Conservation (phyloP, 2,329 filamentous ascomycete genomes). For the Phaeoacremonium minimum region DNA sequence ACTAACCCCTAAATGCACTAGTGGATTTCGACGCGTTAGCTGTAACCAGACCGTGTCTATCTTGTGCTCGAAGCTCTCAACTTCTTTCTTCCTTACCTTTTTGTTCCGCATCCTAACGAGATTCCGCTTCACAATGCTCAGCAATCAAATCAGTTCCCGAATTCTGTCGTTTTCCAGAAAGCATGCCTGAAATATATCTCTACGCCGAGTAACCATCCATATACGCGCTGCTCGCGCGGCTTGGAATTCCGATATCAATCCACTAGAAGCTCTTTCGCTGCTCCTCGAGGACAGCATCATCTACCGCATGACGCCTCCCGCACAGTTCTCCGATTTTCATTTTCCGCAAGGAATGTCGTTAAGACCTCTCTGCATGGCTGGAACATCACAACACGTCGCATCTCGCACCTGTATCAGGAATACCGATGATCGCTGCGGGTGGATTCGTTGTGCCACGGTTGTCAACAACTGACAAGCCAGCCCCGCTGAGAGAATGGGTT, state of each 20-base stretch:
- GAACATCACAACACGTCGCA: constrained; percentile 47
- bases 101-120: constrained; percentile 5
- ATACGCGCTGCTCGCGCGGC: constrained; percentile 19
- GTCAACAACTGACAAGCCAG: constrained; percentile 35
- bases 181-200: constrained; percentile 20
- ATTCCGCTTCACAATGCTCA: constrained; percentile 17
- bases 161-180: not conserved
- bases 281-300: constrained; percentile 18
- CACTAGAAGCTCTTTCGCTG: constrained; percentile 41
- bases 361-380: constrained; percentile 33
- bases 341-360: constrained; percentile 65
- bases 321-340: constrained; percentile 73
- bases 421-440: constrained; percentile 41
- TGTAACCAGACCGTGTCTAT: no score
- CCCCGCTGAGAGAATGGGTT: constrained; percentile 54
- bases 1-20: no score
- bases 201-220: constrained; percentile 20
- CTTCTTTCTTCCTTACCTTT: constrained; percentile 6
- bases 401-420: constrained; percentile 58
- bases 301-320: constrained; percentile 69
- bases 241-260: constrained; percentile 3
- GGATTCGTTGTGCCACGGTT: constrained; percentile 33
- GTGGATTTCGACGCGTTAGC: constrained; percentile 9
- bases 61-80: no score
- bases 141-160: constrained; percentile 7